A percentile compares a stretch with the other conserved stretches of the same genome.
phyloP scores from a whole-genome alignment of 2,329 filamentous ascomycete genomes.

The Stagonosporopsis tanaceti region DNA sequence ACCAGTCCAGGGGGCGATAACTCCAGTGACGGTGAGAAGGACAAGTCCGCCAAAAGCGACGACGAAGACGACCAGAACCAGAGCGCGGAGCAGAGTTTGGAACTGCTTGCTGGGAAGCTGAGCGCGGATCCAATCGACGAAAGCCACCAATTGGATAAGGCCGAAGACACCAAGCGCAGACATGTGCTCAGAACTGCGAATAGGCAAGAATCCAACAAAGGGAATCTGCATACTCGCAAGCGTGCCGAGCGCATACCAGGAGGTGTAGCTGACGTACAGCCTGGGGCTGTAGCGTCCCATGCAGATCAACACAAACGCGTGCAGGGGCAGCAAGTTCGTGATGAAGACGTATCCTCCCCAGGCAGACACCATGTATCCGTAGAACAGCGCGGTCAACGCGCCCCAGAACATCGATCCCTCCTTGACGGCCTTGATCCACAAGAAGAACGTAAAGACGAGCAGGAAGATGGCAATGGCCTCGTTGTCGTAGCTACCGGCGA shows the following conservation, averaged over 20 bases:
- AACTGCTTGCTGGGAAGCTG: conserved; percentile 93
- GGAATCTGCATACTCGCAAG: conserved; percentile 99
- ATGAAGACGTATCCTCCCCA: conserved; percentile 99
- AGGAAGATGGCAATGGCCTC: conserved; percentile 99
- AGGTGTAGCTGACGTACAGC: conserved; percentile 95
- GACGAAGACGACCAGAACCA: conserved; percentile 77
- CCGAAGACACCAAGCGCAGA: conserved; percentile 94
- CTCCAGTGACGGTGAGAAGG: conserved; percentile 81
- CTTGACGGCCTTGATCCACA: conserved; percentile 99
- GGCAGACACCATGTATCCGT: conserved; percentile 99
- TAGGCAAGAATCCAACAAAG: conserved; percentile 95
- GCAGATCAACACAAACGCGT: conserved; percentile 90
- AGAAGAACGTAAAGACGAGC: conserved; percentile 96
- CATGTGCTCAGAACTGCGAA: conserved; percentile 99
- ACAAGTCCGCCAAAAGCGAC: conserved; percentile 80
- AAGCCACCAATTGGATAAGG: conserved; percentile 89
- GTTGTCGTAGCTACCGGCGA: conserved; percentile 98
- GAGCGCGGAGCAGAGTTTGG: conserved; percentile 82
- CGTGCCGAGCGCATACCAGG: conserved; percentile 96
- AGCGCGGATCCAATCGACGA: conserved; percentile 88
- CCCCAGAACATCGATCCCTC: conserved; percentile 97
- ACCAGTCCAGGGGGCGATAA: conserved; percentile 96
- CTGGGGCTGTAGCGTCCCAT: conserved; percentile 97
- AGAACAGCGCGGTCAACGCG: conserved; percentile 91
- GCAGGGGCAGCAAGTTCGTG: conserved; percentile 92